A percentile compares a stretch with the other conserved stretches of the same genome.
These are phyloP conservation scores for Colletotrichum euphorbiae DNA, from an alignment of 2,329 filamentous ascomycete species.

Conservation along the genomic window DNA sequence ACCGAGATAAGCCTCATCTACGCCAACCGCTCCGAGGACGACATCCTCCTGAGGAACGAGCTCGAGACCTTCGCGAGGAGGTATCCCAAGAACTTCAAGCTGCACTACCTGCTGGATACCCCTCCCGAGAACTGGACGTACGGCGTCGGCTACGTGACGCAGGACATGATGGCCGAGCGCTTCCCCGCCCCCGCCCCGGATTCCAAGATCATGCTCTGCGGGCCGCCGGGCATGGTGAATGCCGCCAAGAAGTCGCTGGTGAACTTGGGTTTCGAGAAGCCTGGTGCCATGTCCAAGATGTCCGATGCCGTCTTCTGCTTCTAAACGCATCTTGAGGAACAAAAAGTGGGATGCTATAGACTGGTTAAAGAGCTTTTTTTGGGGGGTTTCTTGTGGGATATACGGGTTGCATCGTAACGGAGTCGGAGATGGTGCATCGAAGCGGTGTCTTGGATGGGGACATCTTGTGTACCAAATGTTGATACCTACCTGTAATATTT, in stretches of 20 bases:
- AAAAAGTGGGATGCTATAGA: slow-evolving; percentile 3
- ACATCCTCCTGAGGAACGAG: slow-evolving; percentile 68
- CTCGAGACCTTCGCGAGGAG: slow-evolving; percentile 64
- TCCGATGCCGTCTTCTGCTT: slow-evolving; percentile 68
- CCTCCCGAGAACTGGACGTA: slow-evolving; percentile 60
- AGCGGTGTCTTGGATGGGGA: slow-evolving; percentile 26
- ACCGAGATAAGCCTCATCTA: slow-evolving; percentile 70
- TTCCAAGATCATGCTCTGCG: slow-evolving; percentile 68
- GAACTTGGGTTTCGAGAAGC: slow-evolving; percentile 62
- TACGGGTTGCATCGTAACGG: slow-evolving; percentile 34
- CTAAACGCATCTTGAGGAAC: slow-evolving; percentile 43
- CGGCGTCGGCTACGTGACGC: slow-evolving; percentile 63
- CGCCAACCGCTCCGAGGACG: slow-evolving; percentile 67
- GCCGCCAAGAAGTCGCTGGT: slow-evolving; percentile 64
- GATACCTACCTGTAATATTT: slow-evolving; percentile 37
- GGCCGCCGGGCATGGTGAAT: slow-evolving; percentile 70
- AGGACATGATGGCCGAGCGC: slow-evolving; percentile 59
- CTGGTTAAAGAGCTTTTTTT: slow-evolving; percentile 2
- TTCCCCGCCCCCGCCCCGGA: slow-evolving; percentile 60
- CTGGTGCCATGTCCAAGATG: slow-evolving; percentile 62
- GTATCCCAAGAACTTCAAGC: slow-evolving; percentile 65
- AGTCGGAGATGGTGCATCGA: slow-evolving; percentile 29
- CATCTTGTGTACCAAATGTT: slow-evolving; percentile 26
- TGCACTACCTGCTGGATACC: slow-evolving; percentile 66
- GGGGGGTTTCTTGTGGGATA: neutral